These are phyloP conservation scores for Arthrobotrys conoides DNA, from an alignment of 2,329 filamentous ascomycete species.

Conservation along the genomic window DNA sequence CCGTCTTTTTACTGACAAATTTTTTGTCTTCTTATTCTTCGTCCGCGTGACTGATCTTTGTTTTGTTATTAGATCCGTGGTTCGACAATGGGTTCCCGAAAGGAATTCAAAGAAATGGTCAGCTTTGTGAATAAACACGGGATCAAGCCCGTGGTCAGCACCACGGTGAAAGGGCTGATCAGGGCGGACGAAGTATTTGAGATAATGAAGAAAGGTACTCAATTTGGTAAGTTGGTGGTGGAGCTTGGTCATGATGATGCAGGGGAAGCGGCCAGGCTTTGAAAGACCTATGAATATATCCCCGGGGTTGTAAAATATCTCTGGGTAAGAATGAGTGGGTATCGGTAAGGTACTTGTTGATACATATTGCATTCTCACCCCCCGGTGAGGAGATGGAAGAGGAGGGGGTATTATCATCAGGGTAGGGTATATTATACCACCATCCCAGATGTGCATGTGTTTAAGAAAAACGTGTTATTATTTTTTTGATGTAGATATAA, in stretches of 20 bases:
- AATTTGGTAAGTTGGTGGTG: slow-evolving; percentile 90
- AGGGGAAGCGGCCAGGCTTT: slow-evolving; percentile 50
- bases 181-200: slow-evolving; percentile 86
- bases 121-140: slow-evolving; percentile 79
- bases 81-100: slow-evolving; percentile 89
- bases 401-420: too few species aligned
- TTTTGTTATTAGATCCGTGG: slow-evolving; percentile 73
- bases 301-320: slow-evolving; percentile 11
- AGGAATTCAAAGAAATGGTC: slow-evolving; percentile 93
- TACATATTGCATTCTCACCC: background rate
- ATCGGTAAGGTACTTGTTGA: slow-evolving; percentile 29
- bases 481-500: background rate
- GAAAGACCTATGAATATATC: background rate
- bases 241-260: slow-evolving; percentile 27
- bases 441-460: background rate
- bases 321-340: slow-evolving; percentile 7
- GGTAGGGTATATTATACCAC: background rate
- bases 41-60: slow-evolving; percentile 1
- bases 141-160: slow-evolving; percentile 83
- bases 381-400: background rate
- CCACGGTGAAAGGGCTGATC: slow-evolving; percentile 79
- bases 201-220: slow-evolving; percentile 85
- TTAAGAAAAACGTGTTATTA: slow-evolving; percentile 2
- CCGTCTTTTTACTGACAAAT: slow-evolving; percentile 19
- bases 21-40: background rate